Evolutionary conservation across 2,329 filamentous ascomycete species (phyloP).

Genomic region (Colletotrichum tropicale): DNA sequence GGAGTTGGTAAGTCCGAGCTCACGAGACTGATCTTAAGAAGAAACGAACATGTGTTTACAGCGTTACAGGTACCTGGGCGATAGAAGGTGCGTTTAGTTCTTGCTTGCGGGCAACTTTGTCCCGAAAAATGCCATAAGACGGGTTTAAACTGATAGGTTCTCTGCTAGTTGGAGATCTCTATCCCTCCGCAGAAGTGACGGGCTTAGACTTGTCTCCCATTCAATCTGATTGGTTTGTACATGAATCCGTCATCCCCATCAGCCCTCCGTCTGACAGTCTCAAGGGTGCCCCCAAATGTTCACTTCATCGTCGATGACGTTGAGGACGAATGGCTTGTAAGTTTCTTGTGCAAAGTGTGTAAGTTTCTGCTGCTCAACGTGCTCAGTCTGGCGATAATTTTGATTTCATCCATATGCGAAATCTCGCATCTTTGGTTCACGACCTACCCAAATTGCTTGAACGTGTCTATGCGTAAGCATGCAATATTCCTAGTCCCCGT

Average conservation of each 20-base stretch:
- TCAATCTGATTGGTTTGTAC: background rate
- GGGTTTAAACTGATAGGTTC: background rate
- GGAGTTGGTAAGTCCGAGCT: background rate
- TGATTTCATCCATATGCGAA: background rate
- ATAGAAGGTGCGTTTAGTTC: background rate
- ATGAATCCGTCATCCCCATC: background rate
- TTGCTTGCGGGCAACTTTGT: background rate
- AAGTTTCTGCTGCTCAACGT: background rate
- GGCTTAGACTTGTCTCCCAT: background rate
- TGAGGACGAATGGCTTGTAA: background rate
- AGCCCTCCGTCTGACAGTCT: background rate
- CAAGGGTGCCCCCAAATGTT: background rate
- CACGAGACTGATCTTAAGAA: background rate
- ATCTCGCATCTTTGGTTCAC: background rate
- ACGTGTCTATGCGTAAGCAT: background rate
- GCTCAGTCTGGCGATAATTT: background rate
- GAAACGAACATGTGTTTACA: background rate
- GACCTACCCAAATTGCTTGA: background rate
- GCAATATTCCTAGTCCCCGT: rapidly evolving
- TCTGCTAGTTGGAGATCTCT: background rate
- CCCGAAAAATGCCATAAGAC: background rate
- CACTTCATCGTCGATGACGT: background rate
- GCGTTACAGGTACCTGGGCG: background rate
- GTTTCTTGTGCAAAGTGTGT: rapidly evolving
- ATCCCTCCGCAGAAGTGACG: background rate